These are phyloP conservation scores for Glaciozyma antarctica DNA, from an alignment of 768 basidiomycete species.

Conservation along the genomic window DNA sequence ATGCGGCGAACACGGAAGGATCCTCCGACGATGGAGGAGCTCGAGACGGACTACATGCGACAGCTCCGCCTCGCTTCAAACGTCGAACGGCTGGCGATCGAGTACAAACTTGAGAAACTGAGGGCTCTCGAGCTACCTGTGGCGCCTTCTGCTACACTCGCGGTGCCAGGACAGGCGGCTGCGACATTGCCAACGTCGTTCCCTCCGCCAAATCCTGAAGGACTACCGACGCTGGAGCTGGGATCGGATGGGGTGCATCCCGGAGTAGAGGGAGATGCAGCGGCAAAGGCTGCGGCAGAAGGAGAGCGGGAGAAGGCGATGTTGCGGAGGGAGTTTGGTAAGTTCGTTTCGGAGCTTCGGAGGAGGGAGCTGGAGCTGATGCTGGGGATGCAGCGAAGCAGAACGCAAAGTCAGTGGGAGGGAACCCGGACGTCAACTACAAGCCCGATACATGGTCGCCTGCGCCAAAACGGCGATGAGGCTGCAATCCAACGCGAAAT, in stretches of 20 bases:
- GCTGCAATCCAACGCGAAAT: not conserved
- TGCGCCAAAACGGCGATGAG: not conserved
- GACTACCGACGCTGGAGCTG: too few relatives aligned
- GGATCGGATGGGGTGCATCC: too few relatives aligned
- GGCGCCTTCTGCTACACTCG: not conserved
- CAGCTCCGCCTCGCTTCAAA: constrained; percentile 24
- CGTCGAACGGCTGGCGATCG: constrained; percentile 17
- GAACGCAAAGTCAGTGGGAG: not conserved
- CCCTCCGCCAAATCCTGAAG: too few relatives aligned
- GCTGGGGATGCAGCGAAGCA: not conserved
- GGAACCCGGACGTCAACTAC: not conserved
- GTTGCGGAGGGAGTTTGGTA: too few relatives aligned
- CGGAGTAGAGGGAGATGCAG: too few relatives aligned
- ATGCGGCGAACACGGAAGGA: constrained; percentile 26
- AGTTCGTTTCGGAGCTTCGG: not conserved
- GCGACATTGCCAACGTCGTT: not conserved
- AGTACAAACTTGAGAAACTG: constrained; percentile 29
- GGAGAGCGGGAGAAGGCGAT: too few relatives aligned
- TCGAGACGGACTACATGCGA: constrained; percentile 19
- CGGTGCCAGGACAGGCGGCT: not conserved
- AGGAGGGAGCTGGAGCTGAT: not conserved
- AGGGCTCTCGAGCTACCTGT: not conserved
- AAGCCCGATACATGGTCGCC: not conserved
- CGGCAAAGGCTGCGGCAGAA: too few relatives aligned
- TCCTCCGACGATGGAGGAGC: constrained; percentile 25